Base-by-base conservation (phyloP, 106 monocot genomes). In the Acanthochlamys bracteata region DNA sequence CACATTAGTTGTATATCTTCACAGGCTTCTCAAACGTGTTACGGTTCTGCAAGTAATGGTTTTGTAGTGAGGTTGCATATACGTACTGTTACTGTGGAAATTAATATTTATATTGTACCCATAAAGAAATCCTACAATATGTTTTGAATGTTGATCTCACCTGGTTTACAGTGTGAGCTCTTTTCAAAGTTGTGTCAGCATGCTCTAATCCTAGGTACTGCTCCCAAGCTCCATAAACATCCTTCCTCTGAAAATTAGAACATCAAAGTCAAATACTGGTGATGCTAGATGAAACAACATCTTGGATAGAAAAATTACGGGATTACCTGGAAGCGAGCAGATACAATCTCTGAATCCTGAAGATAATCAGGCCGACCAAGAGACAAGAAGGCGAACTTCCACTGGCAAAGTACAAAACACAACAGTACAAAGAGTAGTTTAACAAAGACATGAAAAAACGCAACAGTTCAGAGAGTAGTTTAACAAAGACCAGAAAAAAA, bases 121-220 rank as follows among this genome's bases (percentile, higher is more conserved):
- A 4, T 49, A 10, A 9, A 4, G 12, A 14, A 49, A 14, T 49
- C 10, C 12, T 49, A 49, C 12, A 49, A 49, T 2, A 49, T 4
- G 17, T 49, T 43, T 43, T 49, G 10, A 49, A 10, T 49, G 49
- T 55, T 20, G 55, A 22, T 22, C 10, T 64, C 60, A 95, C 95
- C 82, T 91, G 95, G 67, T 90, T 89, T 20, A 76, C 79, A 15
- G 76, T 76, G 52, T 78, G 75, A 55, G 88, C 49, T 62, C 88
- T 83, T 81, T 98, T 98, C 17, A 85, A 85, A 77, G 91, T 60
- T 25, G 91, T 91, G 59, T 98, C 96, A 40, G 85, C 75, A 57
- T 98, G 96, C 65, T 98, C 96, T 63, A 98, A 73, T 17, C 96
- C 96, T 65, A 98, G 91, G 60, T 91, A 98, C 53, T 98, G 96